Evolutionary conservation across 2,329 filamentous ascomycete species (phyloP), one percentile per base, ranked within the genome.

Genomic region (Ceratocystis cubensis): DNA sequence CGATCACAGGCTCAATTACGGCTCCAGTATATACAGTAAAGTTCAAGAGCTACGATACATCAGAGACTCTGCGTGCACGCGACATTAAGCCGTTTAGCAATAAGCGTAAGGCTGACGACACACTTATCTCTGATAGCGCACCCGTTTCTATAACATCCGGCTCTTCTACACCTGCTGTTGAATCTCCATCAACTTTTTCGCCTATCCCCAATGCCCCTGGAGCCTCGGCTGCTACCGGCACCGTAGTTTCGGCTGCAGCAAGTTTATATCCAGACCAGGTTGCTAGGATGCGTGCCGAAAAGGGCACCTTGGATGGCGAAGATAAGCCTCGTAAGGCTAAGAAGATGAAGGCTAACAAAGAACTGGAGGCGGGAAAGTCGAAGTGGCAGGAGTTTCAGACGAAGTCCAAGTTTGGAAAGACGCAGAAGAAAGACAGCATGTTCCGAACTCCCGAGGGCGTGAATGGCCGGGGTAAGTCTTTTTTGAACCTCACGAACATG

Each of bases 351-450:
- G 89, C 91, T 63, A 94, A 87, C 69, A 94, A 92, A 75, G 90
- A 95, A 74, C 82, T 97, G 28, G 93, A 97, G 78, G 89, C 86
- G 69, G 88, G 88, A 73, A 96, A 96, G 80, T 89, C 79, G 73
- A 96, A 94, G 74, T 99, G 94, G 94, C 88, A 96, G 74, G 89
- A 95, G 70, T 99, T 96, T 75, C 88, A 86, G 70, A 81, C 82
- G 73, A 96, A 95, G 75, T 83, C 81, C 61, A 92, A 90, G 73
- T 79, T 84, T 70, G 84, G 80, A 70, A 88, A 87, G 75, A 70
- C 77, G 3, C 76, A 78, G 53, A 93, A 93, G 78, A 96, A 96
- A 77, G 90, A 96, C 62, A 96, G 91, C 80, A 96, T 96, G 92
- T 96, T 96, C 75, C 86, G 92, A 61, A 96, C 92, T 2, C 91